phyloP scores from a whole-genome alignment of 805 yeast genomes.

The Zygosaccharomyces pseudorouxii region DNA sequence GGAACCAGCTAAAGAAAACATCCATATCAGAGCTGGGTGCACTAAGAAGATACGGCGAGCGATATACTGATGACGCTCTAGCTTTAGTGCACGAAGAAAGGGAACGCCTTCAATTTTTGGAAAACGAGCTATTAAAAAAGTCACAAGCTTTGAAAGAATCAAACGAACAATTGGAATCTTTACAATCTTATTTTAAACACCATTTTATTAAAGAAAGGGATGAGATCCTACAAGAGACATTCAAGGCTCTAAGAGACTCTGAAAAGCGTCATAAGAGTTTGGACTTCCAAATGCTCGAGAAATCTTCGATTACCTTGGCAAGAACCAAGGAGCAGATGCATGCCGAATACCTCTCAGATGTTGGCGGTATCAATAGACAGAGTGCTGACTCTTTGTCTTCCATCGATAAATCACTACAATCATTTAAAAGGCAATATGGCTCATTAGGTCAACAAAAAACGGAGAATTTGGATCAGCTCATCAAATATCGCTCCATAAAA shows the following conservation, averaged over 20 bases:
- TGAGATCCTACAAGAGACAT: conserved; percentile 6
- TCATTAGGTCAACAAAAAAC: not conserved
- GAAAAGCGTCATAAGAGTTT: conserved; percentile 7
- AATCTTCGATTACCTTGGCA: not conserved
- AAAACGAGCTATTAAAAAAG: conserved; percentile 6
- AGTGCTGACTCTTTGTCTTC: not conserved
- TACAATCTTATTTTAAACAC: conserved; percentile 14
- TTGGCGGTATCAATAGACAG: not conserved
- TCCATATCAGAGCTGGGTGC: conserved; percentile 4
- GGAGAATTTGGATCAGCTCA: not conserved
- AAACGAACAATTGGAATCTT: conserved; percentile 6
- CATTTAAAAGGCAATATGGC: not conserved
- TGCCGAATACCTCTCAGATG: not conserved
- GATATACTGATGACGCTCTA: not conserved
- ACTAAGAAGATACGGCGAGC: not conserved
- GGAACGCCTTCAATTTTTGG: not conserved
- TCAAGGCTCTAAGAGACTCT: conserved; percentile 8
- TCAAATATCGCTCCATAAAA: conserved; percentile 1
- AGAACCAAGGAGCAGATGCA: not conserved
- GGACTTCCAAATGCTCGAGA: conserved; percentile 9
- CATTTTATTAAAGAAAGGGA: conserved; percentile 13
- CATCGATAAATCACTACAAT: not conserved
- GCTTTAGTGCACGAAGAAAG: not conserved
- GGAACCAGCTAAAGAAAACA: conserved; percentile 2
- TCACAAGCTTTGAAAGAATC: conserved; percentile 8